Conservation (phyloP, 306 rosid species). For the Leucaena leucocephala region DNA sequence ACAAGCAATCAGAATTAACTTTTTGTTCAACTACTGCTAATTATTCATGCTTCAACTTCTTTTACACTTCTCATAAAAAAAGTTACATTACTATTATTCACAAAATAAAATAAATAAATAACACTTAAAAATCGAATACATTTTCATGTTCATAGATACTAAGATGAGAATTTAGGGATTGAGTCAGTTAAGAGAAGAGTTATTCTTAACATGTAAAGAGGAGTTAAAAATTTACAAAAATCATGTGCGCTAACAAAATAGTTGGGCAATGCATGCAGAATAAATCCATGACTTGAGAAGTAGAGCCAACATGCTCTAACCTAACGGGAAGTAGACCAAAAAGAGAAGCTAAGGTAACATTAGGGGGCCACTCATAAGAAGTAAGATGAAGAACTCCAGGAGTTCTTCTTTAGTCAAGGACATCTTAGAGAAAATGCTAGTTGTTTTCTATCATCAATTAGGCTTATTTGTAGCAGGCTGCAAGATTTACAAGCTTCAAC, state of each 20-base stretch:
- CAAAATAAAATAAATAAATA: constrained; percentile 9
- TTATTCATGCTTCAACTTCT: background rate
- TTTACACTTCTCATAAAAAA: background rate
- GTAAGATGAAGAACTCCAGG: no score
- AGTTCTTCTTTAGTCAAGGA: no score
- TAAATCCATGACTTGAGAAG: no score
- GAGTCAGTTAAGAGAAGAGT: background rate
- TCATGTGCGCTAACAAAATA: background rate
- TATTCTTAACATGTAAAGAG: background rate
- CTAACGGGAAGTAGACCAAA: no score
- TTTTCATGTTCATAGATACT: background rate
- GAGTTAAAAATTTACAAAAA: background rate
- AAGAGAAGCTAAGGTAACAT: no score
- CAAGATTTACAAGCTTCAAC: background rate
- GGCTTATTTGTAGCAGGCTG: background rate
- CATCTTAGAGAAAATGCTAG: background rate
- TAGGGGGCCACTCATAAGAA: no score
- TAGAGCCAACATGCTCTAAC: no score
- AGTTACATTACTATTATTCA: background rate
- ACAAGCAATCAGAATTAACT: constrained; percentile 28
- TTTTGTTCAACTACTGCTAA: constrained; percentile 7
- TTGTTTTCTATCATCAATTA: background rate
- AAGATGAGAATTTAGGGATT: background rate
- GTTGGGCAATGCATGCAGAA: background rate
- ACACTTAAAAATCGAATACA: background rate